A percentile compares a stretch with the other conserved stretches of the same genome.
Conservation (phyloP, 148 eudicot genomes). For the Selenicereus undatus region DNA sequence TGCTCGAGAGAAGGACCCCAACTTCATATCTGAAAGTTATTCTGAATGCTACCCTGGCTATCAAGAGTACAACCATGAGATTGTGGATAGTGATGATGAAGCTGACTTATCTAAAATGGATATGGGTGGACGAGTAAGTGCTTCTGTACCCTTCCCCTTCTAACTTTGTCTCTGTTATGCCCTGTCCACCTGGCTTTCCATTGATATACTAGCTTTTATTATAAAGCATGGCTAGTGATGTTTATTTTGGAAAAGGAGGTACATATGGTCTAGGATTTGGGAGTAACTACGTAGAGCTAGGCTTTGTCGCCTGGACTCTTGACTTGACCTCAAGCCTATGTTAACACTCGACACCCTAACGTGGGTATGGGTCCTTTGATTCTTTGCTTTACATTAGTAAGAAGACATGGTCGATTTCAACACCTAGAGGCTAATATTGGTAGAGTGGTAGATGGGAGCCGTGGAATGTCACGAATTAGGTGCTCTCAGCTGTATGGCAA, state of each 20-base stretch:
- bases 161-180: not conserved
- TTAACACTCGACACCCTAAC: too few species aligned
- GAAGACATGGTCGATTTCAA: too few species aligned
- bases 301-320: too few species aligned
- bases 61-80: slow-evolving; percentile 91
- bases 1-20: slow-evolving; percentile 96
- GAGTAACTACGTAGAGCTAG: too few species aligned
- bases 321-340: not conserved
- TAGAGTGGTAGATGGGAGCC: not conserved
- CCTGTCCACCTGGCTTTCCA: not conserved
- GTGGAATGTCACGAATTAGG: not conserved
- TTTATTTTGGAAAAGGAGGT: not conserved
- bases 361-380: too few species aligned
- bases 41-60: slow-evolving; percentile 99
- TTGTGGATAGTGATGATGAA: slow-evolving; percentile 94
- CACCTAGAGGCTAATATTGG: too few species aligned
- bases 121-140: slow-evolving; percentile 97
- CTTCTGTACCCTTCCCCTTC: slow-evolving; percentile 5
- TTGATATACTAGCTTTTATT: not conserved
- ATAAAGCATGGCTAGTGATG: not conserved
- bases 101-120: slow-evolving; percentile 96
- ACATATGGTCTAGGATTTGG: too few species aligned
- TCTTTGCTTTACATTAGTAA: too few species aligned
- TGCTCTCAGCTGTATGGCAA: not conserved
- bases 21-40: slow-evolving; percentile 95